Percentiles rank a stretch among this genome's conserved stretches.
These are phyloP conservation scores for Avena eriantha DNA, from an alignment of 176 grass and related monocot species.

Conservation along the genomic window DNA sequence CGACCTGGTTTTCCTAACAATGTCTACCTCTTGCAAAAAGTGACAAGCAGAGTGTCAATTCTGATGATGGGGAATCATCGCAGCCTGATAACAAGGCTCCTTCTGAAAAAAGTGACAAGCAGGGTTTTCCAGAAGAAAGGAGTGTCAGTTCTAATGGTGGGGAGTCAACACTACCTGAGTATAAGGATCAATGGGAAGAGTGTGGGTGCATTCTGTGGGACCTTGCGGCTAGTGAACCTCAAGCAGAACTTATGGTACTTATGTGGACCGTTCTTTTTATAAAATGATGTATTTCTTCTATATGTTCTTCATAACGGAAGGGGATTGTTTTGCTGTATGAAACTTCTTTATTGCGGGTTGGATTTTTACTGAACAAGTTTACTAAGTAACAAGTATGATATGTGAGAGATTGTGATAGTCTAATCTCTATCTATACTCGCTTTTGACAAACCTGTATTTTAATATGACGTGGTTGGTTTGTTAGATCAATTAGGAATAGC, in stretches of 20 bases:
- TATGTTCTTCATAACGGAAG: conserved; percentile 11
- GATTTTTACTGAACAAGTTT: not conserved
- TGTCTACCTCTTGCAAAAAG: conserved; percentile 37
- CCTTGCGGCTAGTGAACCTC: conserved; percentile 72
- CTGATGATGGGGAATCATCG: conserved; percentile 30
- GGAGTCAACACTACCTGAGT: conserved; percentile 25
- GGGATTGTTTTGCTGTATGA: not conserved
- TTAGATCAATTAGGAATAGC: not conserved
- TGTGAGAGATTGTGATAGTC: not conserved
- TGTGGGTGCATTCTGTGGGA: conserved; percentile 87
- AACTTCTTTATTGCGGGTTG: not conserved
- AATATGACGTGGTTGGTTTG: not conserved
- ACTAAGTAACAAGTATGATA: not conserved
- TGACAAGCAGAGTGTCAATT: conserved; percentile 45
- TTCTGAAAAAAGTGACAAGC: conserved; percentile 40
- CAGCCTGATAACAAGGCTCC: conserved; percentile 49
- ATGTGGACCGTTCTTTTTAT: conserved; percentile 13
- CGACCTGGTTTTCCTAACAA: not conserved
- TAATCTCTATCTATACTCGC: conserved; percentile 16
- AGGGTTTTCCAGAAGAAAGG: conserved; percentile 48
- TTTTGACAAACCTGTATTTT: not conserved
- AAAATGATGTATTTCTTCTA: conserved; percentile 10
- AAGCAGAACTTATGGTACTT: conserved; percentile 90
- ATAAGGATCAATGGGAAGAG: conserved; percentile 87
- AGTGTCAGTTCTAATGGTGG: conserved; percentile 36